Evolutionary conservation across 208 protist genomes (phyloP).

Genomic region (Dictyostelium gargantuum): DNA sequence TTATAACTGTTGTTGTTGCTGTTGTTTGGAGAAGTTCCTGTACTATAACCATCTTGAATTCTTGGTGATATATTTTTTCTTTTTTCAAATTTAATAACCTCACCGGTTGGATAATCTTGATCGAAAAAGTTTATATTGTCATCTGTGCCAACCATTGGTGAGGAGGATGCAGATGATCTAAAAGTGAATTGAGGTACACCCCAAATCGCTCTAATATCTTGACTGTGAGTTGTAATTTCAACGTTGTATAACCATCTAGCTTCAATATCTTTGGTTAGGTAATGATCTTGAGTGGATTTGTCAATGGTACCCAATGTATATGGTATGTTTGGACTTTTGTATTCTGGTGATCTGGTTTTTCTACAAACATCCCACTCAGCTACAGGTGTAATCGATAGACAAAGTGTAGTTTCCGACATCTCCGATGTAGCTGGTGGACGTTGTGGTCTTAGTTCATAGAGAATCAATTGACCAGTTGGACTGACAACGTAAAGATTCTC

Average conservation of each 20-base stretch:
- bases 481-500: conserved; percentile 23
- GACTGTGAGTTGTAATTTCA: conserved; percentile 55
- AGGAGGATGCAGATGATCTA: neutral
- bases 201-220: conserved; percentile 59
- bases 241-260: conserved; percentile 57
- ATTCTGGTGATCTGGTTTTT: conserved; percentile 7
- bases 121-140: conserved; percentile 19
- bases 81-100: conserved; percentile 57
- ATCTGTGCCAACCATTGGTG: neutral
- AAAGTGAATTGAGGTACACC: conserved; percentile 52
- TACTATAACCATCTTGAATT: neutral
- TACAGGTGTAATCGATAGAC: neutral
- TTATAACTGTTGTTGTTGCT: neutral
- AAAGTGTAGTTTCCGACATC: conserved; percentile 31
- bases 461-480: conserved; percentile 34
- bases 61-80: conserved; percentile 43
- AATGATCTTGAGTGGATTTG: neutral
- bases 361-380: conserved; percentile 48
- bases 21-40: neutral
- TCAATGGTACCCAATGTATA: neutral
- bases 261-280: neutral
- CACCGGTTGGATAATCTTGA: conserved; percentile 45
- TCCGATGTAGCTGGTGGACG: neutral
- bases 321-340: conserved; percentile 3
- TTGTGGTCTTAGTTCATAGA: conserved; percentile 47